phyloP scores from a whole-genome alignment of 2,329 filamentous ascomycete genomes.

The Hypoxylon sp. region DNA sequence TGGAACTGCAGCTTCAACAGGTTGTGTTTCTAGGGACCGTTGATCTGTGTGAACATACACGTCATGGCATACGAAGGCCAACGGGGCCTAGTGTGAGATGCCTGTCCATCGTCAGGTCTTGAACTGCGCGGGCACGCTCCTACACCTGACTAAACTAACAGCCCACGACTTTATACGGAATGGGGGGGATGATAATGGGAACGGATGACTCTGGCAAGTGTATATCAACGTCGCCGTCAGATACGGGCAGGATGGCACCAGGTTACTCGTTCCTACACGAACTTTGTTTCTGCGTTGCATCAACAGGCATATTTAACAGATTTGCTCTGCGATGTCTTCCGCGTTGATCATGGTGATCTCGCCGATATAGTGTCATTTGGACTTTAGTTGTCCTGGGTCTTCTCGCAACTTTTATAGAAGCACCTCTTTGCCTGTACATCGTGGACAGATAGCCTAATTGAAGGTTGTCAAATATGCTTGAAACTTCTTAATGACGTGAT shows the following conservation, averaged over 20 bases:
- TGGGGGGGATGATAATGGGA: conserved; percentile 6
- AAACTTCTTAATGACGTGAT: conserved; percentile 4
- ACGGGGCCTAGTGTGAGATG: background rate
- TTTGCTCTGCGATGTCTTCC: conserved; percentile 42
- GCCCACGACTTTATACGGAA: conserved; percentile 15
- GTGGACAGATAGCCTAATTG: conserved; percentile 35
- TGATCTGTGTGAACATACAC: conserved; percentile 3
- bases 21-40: conserved; percentile 11
- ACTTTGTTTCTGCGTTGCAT: conserved; percentile 28
- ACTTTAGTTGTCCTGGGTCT: conserved; percentile 1
- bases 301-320: conserved; percentile 22
- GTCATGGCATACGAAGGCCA: conserved; percentile 3
- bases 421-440: conserved; percentile 31
- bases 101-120: conserved; percentile 5
- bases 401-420: conserved; percentile 13
- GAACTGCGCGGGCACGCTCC: background rate
- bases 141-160: conserved; percentile 1
- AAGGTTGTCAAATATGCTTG: conserved; percentile 1
- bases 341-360: background rate
- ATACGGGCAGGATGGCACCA: conserved; percentile 8
- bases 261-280: conserved; percentile 17
- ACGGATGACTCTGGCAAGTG: conserved; percentile 2
- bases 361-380: background rate
- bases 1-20: background rate
- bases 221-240: background rate